phyloP scores from a whole-genome alignment of 257 asterid genomes.

The Handroanthus guayacan region DNA sequence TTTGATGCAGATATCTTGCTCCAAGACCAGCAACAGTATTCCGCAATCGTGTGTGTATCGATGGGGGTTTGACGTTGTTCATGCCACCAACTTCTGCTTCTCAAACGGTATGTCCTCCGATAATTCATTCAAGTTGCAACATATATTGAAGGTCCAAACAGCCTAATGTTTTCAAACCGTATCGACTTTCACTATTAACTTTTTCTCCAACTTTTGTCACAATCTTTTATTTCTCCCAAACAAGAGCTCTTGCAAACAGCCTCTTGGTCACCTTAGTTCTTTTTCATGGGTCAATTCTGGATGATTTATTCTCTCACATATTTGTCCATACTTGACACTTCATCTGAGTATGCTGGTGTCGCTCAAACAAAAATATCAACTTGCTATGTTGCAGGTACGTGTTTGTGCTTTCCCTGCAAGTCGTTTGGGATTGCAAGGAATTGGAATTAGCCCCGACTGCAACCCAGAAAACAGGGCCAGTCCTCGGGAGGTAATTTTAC shows the following conservation, averaged over 20 bases:
- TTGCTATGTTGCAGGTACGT: slow-evolving; percentile 63
- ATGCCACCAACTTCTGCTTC: slow-evolving; percentile 98
- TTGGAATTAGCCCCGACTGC: slow-evolving; percentile 95
- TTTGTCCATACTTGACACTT: background rate
- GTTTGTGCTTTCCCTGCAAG: slow-evolving; percentile 93
- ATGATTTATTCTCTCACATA: background rate
- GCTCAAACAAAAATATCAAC: background rate
- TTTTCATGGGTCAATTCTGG: background rate
- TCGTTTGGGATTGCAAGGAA: slow-evolving; percentile 75
- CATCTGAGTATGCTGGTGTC: background rate
- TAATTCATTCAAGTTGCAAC: slow-evolving; percentile 12
- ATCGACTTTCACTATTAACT: too few relatives aligned
- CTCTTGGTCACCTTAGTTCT: background rate
- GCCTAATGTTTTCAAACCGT: too few relatives aligned
- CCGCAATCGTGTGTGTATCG: slow-evolving; percentile 81
- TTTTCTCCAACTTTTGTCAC: too few relatives aligned
- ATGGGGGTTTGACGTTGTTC: slow-evolving; percentile 92
- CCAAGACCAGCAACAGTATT: slow-evolving; percentile 95
- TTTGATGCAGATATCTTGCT: slow-evolving; percentile 81
- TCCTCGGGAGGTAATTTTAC: slow-evolving; percentile 72
- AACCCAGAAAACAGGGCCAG: slow-evolving; percentile 85
- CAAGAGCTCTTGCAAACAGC: too few relatives aligned
- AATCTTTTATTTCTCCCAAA: too few relatives aligned
- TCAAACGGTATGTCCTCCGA: slow-evolving; percentile 58
- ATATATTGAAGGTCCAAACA: background rate